Conservation (phyloP, 768 basidiomycete genomes). For the Amanita rimosa region DNA sequence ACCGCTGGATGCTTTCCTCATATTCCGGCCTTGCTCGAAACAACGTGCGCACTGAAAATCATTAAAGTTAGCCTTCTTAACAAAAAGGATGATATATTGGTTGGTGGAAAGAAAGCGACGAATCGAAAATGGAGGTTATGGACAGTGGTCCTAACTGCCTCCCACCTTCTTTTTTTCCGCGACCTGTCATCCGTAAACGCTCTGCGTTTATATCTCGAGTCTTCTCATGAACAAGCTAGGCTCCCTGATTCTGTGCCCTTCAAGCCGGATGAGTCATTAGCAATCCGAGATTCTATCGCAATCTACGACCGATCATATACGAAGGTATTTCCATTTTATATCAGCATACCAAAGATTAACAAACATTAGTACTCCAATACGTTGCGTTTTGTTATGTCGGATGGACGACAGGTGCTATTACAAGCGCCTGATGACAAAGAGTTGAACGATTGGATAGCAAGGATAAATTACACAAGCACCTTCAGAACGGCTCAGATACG, state of each 20-base stretch:
- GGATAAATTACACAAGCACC: conserved; percentile 88
- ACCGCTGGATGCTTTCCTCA: conserved; percentile 9
- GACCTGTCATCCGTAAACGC: conserved; percentile 47
- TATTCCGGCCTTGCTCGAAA: conserved; percentile 9
- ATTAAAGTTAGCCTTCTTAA: conserved; percentile 74
- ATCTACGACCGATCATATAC: conserved; percentile 68
- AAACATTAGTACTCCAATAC: conserved; percentile 47
- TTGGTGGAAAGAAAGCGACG: conserved; percentile 64
- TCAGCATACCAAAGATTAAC: conserved; percentile 3
- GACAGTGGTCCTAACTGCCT: conserved; percentile 78
- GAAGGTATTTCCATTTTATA: conserved; percentile 37
- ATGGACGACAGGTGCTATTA: conserved; percentile 75
- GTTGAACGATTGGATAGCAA: conserved; percentile 82
- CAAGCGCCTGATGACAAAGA: conserved; percentile 61
- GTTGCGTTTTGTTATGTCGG: conserved; percentile 66
- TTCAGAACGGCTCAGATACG: conserved; percentile 80
- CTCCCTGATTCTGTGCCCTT: conserved; percentile 33
- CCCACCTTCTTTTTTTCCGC: conserved; percentile 86
- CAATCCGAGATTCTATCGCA: conserved; percentile 69
- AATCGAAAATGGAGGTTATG: conserved; percentile 85
- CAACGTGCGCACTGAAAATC: conserved; percentile 40
- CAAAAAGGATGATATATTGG: conserved; percentile 70
- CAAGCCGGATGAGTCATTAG: conserved; percentile 79
- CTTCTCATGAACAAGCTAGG: conserved; percentile 19
- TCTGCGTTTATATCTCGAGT: conserved; percentile 31